Conservation (phyloP, 805 yeast species). For the Limtongia smithiae region DNA sequence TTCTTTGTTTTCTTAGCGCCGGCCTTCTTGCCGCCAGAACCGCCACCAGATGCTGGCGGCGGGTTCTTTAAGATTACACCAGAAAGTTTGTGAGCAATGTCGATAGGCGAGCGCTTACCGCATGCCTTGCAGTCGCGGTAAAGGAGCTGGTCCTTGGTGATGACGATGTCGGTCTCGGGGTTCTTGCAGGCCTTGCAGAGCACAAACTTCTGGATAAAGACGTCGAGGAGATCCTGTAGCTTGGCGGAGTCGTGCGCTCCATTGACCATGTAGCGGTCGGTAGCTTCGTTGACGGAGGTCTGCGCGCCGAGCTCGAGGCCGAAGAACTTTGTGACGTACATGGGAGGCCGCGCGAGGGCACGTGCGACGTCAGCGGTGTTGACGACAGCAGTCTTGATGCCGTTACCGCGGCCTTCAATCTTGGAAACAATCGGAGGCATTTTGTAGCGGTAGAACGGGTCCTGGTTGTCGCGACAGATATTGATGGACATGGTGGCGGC, state of each 20-base stretch:
- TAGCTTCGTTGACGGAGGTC: slow-evolving; percentile 72
- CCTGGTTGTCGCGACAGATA: slow-evolving; percentile 94
- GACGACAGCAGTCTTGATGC: slow-evolving; percentile 92
- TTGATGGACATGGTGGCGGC: slow-evolving; percentile 36
- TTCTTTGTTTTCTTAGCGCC: slow-evolving; percentile 37
- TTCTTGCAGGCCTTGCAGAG: slow-evolving; percentile 92
- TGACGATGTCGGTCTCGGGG: slow-evolving; percentile 91
- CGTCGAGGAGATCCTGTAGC: slow-evolving; percentile 91
- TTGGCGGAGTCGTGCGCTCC: slow-evolving; percentile 90
- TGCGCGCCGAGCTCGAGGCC: slow-evolving; percentile 98
- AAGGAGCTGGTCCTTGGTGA: slow-evolving; percentile 69
- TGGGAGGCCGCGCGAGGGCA: slow-evolving; percentile 88
- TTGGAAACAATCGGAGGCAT: slow-evolving; percentile 98
- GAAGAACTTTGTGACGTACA: slow-evolving; percentile 88
- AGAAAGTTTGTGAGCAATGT: slow-evolving; percentile 81
- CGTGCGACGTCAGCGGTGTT: slow-evolving; percentile 91
- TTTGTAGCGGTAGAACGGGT: slow-evolving; percentile 98
- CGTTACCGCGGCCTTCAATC: slow-evolving; percentile 98
- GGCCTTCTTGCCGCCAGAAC: slow-evolving; percentile 60
- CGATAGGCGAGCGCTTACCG: slow-evolving; percentile 82
- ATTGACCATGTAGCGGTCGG: slow-evolving; percentile 86
- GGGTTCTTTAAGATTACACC: slow-evolving; percentile 88
- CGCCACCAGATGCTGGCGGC: slow-evolving; percentile 44
- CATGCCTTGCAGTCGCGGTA: slow-evolving; percentile 97
- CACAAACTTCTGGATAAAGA: slow-evolving; percentile 87